Evolutionary conservation across 257 asterid genomes (phyloP).

Genomic region (Nicotiana sylvestris): DNA sequence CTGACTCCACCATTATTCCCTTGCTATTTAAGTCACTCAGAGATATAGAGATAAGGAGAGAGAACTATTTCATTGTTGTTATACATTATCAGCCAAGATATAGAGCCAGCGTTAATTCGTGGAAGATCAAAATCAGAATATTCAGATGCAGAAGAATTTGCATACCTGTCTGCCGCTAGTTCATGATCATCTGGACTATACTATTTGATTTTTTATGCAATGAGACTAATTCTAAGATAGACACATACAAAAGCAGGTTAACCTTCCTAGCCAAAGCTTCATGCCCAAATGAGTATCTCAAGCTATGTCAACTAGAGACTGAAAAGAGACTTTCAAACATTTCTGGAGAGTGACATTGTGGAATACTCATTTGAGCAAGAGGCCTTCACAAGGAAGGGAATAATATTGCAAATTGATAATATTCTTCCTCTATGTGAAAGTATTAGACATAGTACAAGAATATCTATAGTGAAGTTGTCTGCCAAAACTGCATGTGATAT

Average conservation of each 20-base stretch:
- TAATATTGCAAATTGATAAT: neutral
- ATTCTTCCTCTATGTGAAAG: neutral
- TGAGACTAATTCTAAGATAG: neutral
- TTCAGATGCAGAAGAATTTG: no score
- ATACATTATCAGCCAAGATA: no score
- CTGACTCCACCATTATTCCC: no score
- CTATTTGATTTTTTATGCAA: no score
- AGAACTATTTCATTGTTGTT: no score
- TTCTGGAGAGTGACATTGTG: neutral
- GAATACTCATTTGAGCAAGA: constrained; percentile 13
- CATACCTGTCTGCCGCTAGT: no score
- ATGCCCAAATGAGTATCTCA: neutral
- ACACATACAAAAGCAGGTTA: neutral
- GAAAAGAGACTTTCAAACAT: neutral
- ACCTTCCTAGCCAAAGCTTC: neutral
- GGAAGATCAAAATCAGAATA: no score
- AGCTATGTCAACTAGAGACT: neutral
- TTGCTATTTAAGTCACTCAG: no score
- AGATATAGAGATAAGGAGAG: no score
- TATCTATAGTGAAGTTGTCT: neutral
- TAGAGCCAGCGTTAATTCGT: no score
- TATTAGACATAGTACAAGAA: neutral
- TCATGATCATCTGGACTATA: no score
- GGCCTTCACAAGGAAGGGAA: neutral
- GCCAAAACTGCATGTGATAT: neutral